Evolutionary conservation across 164 flowering plant genomes (phyloP).

Genomic region (Stephania cephalantha): DNA sequence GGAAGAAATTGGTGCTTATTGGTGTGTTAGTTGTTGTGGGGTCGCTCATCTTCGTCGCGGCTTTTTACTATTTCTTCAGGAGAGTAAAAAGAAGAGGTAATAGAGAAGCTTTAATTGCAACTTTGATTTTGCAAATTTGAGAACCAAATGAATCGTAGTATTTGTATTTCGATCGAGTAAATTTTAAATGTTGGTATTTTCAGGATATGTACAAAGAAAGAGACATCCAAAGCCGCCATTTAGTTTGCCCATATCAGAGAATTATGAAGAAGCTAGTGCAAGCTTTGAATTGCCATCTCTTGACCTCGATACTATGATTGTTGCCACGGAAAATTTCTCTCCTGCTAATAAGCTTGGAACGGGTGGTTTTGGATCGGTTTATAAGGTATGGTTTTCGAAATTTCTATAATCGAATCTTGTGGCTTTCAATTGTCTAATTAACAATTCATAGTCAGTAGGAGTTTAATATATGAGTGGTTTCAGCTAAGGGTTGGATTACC

Average conservation of each 20-base stretch:
- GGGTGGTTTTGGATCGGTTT: constrained; percentile 34
- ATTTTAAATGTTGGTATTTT: not conserved
- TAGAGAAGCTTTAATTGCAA: not conserved
- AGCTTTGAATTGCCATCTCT: not conserved
- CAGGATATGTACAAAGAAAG: not conserved
- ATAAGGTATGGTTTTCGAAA: constrained; percentile 11
- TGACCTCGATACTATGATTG: not conserved
- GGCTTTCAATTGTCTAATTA: not conserved
- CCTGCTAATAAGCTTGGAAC: constrained; percentile 20
- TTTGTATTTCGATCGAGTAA: not conserved
- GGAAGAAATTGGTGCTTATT: not conserved
- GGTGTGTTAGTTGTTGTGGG: not conserved
- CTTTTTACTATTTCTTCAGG: not conserved
- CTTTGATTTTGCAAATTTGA: not conserved
- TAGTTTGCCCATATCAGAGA: not conserved
- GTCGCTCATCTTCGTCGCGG: not conserved
- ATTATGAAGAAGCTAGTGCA: not conserved
- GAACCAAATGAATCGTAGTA: not conserved
- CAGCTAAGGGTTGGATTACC: not conserved
- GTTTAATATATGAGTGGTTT: not conserved
- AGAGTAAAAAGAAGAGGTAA: not conserved
- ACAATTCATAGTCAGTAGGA: not conserved
- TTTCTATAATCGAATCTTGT: not conserved
- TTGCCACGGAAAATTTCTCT: constrained; percentile 23
- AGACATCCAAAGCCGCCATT: not conserved